Evolutionary conservation across 2,329 filamentous ascomycete genomes (phyloP).

Genomic region (Monosporascus sp.): DNA sequence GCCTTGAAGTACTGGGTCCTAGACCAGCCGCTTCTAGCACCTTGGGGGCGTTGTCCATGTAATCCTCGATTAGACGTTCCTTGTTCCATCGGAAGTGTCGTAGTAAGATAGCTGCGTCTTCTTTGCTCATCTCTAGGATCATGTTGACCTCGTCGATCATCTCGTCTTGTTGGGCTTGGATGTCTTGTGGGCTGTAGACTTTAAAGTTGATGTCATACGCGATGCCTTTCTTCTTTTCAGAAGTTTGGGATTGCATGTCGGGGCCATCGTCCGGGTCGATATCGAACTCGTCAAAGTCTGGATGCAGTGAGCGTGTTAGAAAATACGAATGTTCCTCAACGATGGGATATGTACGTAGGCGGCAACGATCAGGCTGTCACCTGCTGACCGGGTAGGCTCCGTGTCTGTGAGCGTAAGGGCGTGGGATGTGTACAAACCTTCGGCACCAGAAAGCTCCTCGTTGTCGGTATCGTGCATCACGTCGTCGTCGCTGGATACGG

Average conservation of each 20-base stretch:
- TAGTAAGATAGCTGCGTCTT: slow-evolving; percentile 85
- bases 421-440: slow-evolving; percentile 33
- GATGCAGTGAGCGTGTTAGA: not conserved
- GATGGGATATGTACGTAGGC: too few relatives aligned
- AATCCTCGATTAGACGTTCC: slow-evolving; percentile 87
- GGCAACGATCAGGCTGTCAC: too few relatives aligned
- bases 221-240: slow-evolving; percentile 61
- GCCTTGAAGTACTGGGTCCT: slow-evolving; percentile 54
- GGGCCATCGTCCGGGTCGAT: slow-evolving; percentile 48
- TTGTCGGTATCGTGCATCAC: slow-evolving; percentile 74
- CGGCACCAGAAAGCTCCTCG: slow-evolving; percentile 49
- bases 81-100: slow-evolving; percentile 94
- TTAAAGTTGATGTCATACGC: slow-evolving; percentile 81
- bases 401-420: not conserved
- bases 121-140: slow-evolving; percentile 82
- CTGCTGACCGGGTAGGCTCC: too few relatives aligned
- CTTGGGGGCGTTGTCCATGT: slow-evolving; percentile 82
- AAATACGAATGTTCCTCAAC: not conserved
- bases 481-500: slow-evolving; percentile 71
- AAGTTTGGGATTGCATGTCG: slow-evolving; percentile 54
- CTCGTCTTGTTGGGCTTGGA: slow-evolving; percentile 77
- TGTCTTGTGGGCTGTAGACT: slow-evolving; percentile 73
- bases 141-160: slow-evolving; percentile 87
- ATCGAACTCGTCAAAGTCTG: slow-evolving; percentile 57
- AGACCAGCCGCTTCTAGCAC: slow-evolving; percentile 82